These are phyloP conservation scores for Malassezia cuniculi DNA, from an alignment of 1,284 basidiomycete species.

Conservation along the genomic window DNA sequence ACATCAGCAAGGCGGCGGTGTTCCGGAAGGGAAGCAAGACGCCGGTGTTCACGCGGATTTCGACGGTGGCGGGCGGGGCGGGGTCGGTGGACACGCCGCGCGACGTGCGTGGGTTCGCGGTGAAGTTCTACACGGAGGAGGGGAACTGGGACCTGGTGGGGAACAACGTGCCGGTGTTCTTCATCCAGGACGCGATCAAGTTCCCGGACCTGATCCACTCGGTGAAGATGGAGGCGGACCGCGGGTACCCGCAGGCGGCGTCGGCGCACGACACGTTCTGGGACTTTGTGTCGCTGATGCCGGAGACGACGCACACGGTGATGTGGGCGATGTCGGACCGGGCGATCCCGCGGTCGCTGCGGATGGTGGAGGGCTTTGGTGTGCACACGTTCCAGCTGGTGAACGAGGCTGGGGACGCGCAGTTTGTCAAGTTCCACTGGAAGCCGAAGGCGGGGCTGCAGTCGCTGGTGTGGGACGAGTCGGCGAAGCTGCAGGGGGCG, in stretches of 20 bases:
- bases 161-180: slow-evolving; percentile 40
- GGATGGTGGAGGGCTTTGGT: slow-evolving; percentile 53
- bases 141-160: slow-evolving; percentile 48
- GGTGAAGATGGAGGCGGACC: slow-evolving; percentile 80
- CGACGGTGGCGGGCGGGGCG: slow-evolving; percentile 56
- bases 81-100: slow-evolving; percentile 80
- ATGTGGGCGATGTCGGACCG: slow-evolving; percentile 52
- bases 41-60: slow-evolving; percentile 46
- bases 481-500: slow-evolving; percentile 42
- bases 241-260: slow-evolving; percentile 60
- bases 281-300: slow-evolving; percentile 55
- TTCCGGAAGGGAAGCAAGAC: slow-evolving; percentile 24
- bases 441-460: slow-evolving; percentile 52
- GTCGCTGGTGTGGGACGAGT: slow-evolving; percentile 39
- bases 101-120: slow-evolving; percentile 78
- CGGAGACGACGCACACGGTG: slow-evolving; percentile 18
- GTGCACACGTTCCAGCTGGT: slow-evolving; percentile 85
- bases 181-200: slow-evolving; percentile 37
- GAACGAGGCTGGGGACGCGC: slow-evolving; percentile 66
- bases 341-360: slow-evolving; percentile 69
- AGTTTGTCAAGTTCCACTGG: slow-evolving; percentile 66
- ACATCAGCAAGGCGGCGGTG: slow-evolving; percentile 58
- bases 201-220: slow-evolving; percentile 80
- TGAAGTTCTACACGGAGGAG: slow-evolving; percentile 78
- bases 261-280: slow-evolving; percentile 48